These are phyloP conservation scores for Fraxinus americana DNA, from an alignment of 257 asterid species.

Conservation along the genomic window DNA sequence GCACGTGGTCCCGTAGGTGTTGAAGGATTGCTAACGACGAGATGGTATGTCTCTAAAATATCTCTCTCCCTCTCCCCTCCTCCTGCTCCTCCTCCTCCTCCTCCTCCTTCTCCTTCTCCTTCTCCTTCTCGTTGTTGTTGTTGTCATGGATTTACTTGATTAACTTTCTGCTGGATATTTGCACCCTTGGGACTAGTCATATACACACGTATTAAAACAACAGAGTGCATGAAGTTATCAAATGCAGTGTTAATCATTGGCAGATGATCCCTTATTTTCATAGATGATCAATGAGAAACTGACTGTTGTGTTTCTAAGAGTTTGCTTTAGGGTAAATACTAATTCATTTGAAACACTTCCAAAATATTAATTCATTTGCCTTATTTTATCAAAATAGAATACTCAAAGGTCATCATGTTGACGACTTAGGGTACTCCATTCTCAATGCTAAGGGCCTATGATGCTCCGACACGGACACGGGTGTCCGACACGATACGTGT, in stretches of 20 bases:
- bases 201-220: not conserved
- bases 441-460: not conserved
- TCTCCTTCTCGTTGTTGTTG: too few relatives aligned
- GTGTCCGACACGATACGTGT: too few relatives aligned
- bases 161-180: not conserved
- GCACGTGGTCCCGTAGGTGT: slow-evolving; percentile 99
- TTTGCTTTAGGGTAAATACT: not conserved
- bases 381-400: too few relatives aligned
- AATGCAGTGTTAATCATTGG: not conserved
- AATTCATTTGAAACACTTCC: not conserved
- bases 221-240: not conserved
- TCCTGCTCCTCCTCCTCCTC: too few relatives aligned
- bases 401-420: not conserved
- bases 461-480: too few relatives aligned
- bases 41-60: slow-evolving; percentile 56
- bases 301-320: not conserved
- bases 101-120: too few relatives aligned
- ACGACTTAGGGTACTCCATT: not conserved
- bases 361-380: not conserved
- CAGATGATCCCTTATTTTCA: not conserved
- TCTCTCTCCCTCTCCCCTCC: not conserved
- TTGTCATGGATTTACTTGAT: not conserved
- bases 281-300: too few relatives aligned
- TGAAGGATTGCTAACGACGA: slow-evolving; percentile 88
- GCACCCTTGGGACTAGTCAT: not conserved